These are phyloP conservation scores for Xeromyces bisporus DNA, from an alignment of 495 filamentous ascomycete genomes.

Conservation along the genomic window DNA sequence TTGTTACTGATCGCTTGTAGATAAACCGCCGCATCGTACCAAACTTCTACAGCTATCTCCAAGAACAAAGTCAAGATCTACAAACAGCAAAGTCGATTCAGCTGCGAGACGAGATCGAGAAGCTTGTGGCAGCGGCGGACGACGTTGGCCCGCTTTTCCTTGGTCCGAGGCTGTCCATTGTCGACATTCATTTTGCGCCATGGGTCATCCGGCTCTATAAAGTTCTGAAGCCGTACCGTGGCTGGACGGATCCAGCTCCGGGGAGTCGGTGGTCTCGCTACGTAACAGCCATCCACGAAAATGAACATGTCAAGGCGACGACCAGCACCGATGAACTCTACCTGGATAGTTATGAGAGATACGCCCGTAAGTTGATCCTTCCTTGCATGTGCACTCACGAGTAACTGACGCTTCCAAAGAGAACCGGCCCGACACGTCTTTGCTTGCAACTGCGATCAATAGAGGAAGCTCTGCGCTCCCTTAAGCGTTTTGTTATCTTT, in stretches of 20 bases:
- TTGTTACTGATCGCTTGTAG: slow-evolving; percentile 24
- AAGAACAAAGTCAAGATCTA: slow-evolving; percentile 48
- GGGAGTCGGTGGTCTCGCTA: slow-evolving; percentile 59
- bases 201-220: slow-evolving; percentile 64
- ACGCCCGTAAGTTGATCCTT: slow-evolving; percentile 34
- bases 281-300: slow-evolving; percentile 65
- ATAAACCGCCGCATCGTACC: slow-evolving; percentile 75
- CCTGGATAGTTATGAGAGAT: slow-evolving; percentile 51
- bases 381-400: neutral
- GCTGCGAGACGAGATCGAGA: slow-evolving; percentile 50
- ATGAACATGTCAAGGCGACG: slow-evolving; percentile 58
- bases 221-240: slow-evolving; percentile 64
- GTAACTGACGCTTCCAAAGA: slow-evolving; percentile 22
- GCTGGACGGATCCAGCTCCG: slow-evolving; percentile 56
- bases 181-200: slow-evolving; percentile 78
- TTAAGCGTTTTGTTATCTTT: no score
- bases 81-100: slow-evolving; percentile 46
- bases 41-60: slow-evolving; percentile 61
- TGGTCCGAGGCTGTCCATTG: slow-evolving; percentile 51
- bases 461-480: slow-evolving; percentile 36
- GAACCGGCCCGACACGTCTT: slow-evolving; percentile 43
- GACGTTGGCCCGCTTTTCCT: slow-evolving; percentile 67
- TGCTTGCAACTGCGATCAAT: slow-evolving; percentile 42
- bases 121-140: slow-evolving; percentile 56
- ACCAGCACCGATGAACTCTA: slow-evolving; percentile 63